Conservation (phyloP, 768 basidiomycete species). For the Mycena galopus region DNA sequence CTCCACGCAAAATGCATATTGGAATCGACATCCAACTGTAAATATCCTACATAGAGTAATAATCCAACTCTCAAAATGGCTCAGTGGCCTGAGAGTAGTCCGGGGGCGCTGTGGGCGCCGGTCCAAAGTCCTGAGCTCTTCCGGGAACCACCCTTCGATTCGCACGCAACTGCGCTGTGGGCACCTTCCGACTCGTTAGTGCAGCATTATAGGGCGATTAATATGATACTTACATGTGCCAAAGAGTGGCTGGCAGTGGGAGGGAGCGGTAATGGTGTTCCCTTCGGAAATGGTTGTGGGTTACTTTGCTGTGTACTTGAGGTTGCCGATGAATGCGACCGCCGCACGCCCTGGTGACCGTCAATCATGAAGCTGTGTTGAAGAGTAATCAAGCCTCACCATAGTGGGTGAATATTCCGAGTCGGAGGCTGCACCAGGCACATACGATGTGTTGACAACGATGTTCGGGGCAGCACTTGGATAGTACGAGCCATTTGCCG, state of each 20-base stretch:
- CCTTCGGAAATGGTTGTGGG: constrained; percentile 27
- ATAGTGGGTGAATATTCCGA: constrained; percentile 31
- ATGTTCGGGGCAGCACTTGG: not conserved
- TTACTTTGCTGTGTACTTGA: not conserved
- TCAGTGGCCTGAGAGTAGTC: constrained; percentile 40
- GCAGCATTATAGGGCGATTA: not conserved
- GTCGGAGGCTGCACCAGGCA: constrained; percentile 14
- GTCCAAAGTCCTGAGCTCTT: constrained; percentile 39
- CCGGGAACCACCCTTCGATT: constrained; percentile 38
- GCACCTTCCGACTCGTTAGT: constrained; percentile 14
- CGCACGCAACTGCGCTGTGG: constrained; percentile 29
- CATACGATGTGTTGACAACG: constrained; percentile 28
- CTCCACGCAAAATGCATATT: too few species aligned
- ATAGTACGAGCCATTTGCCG: constrained; percentile 18
- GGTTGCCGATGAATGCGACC: not conserved
- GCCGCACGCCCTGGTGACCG: constrained; percentile 3
- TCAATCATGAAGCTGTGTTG: not conserved
- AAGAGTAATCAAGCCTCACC: constrained; percentile 5
- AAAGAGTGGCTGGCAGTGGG: constrained; percentile 33
- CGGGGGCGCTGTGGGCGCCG: constrained; percentile 35
- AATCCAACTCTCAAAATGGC: not conserved
- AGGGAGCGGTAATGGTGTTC: constrained; percentile 25
- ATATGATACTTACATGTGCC: constrained; percentile 13
- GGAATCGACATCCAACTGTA: not conserved
- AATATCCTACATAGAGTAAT: not conserved